Evolutionary conservation across 2,329 filamentous ascomycete species (phyloP).

Genomic region (Hypoxylon sp.): DNA sequence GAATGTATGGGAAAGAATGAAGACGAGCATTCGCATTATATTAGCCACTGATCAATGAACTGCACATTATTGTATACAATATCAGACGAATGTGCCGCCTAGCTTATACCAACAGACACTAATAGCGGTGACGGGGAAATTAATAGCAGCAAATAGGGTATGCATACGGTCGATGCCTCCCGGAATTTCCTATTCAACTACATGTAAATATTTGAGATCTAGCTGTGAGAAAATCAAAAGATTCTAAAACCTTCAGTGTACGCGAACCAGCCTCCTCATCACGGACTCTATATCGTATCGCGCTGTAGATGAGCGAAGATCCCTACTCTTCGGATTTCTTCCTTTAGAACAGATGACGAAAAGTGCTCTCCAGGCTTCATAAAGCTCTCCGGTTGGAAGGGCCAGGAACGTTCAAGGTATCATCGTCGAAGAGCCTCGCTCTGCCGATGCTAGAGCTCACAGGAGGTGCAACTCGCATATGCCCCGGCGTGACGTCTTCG

Average conservation of each 20-base stretch:
- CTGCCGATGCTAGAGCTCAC: constrained; percentile 44
- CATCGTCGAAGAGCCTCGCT: constrained; percentile 33
- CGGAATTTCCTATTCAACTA: not conserved
- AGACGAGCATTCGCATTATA: not conserved
- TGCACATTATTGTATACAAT: not conserved
- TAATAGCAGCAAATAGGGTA: not conserved
- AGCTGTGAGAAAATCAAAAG: not conserved
- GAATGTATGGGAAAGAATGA: not conserved
- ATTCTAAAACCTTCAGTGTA: not conserved
- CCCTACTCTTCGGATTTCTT: not conserved
- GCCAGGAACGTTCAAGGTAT: constrained; percentile 41
- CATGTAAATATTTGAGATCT: not conserved
- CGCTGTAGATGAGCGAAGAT: not conserved
- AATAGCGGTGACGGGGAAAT: not conserved
- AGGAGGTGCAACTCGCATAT: constrained; percentile 46
- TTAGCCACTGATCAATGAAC: not conserved
- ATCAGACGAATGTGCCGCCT: not conserved
- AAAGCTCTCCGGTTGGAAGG: constrained; percentile 27
- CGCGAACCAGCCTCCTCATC: not conserved
- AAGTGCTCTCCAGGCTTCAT: constrained; percentile 1
- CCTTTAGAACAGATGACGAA: not conserved
- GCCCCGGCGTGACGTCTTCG: constrained; percentile 38
- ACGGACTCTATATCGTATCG: not conserved
- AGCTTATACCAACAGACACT: not conserved
- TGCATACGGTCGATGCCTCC: not conserved